These are phyloP conservation scores for Boletus patriciae DNA, from an alignment of 768 basidiomycete genomes.

Conservation along the genomic window DNA sequence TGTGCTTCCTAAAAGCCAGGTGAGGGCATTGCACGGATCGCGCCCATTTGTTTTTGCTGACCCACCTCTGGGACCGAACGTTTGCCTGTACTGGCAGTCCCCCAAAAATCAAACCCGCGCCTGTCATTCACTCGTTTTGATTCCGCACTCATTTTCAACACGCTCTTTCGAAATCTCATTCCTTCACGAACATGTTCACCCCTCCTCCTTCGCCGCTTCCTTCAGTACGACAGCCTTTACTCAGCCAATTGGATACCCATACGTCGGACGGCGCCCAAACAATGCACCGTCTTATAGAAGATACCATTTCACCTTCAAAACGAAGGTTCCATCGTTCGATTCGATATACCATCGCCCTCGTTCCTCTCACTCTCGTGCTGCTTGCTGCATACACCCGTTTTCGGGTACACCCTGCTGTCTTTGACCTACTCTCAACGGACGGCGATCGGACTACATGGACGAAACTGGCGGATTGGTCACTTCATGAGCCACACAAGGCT, in stretches of 20 bases:
- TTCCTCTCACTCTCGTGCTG: constrained; percentile 56
- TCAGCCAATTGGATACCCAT: not conserved
- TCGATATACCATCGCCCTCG: constrained; percentile 52
- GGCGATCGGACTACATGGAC: constrained; percentile 30
- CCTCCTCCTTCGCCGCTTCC: constrained; percentile 45
- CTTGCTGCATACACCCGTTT: constrained; percentile 56
- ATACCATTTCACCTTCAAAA: constrained; percentile 23
- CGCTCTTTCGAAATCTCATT: constrained; percentile 20
- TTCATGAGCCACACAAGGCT: constrained; percentile 43
- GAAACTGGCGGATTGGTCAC: constrained; percentile 37
- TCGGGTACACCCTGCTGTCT: constrained; percentile 46
- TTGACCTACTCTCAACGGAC: constrained; percentile 41
- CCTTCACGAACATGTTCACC: constrained; percentile 37
- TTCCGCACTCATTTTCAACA: constrained; percentile 29
- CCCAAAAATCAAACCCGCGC: constrained; percentile 2
- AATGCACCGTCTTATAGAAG: not conserved
- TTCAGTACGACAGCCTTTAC: constrained; percentile 8
- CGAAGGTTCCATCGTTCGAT: constrained; percentile 39
- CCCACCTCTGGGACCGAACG: constrained; percentile 6
- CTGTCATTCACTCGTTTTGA: constrained; percentile 13
- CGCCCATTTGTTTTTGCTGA: constrained; percentile 5
- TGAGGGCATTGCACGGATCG: not conserved
- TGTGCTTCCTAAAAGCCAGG: constrained; percentile 10
- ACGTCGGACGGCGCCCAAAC: constrained; percentile 5
- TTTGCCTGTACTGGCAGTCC: not conserved